Percentiles rank a stretch among this genome's conserved stretches.
phyloP scores from a whole-genome alignment of 768 basidiomycete species.

The Terana coerulea region DNA sequence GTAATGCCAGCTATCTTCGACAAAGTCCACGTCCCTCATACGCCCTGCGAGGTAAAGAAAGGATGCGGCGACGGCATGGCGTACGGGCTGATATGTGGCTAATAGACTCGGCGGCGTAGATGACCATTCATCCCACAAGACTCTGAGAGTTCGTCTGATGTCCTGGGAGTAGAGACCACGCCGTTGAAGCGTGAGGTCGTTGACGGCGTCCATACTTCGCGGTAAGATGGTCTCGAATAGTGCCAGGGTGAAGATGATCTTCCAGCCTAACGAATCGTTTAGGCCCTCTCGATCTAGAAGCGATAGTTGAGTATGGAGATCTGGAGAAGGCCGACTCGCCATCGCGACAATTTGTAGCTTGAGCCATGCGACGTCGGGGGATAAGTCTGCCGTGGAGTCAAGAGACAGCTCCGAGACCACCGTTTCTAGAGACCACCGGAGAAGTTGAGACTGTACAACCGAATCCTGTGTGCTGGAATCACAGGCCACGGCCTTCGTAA shows the following conservation, averaged over 20 bases:
- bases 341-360: background rate
- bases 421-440: slow-evolving; percentile 1
- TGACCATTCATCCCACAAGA: slow-evolving; percentile 35
- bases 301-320: too few relatives aligned
- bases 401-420: background rate
- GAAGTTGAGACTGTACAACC: background rate
- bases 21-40: slow-evolving; percentile 6
- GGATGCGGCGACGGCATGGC: slow-evolving; percentile 12
- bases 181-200: background rate
- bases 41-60: slow-evolving; percentile 19
- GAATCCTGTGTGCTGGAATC: background rate
- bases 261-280: slow-evolving; percentile 1
- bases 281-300: too few relatives aligned
- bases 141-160: slow-evolving; percentile 11
- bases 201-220: background rate
- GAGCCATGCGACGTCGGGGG: background rate
- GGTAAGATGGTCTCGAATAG: background rate
- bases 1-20: slow-evolving; percentile 9
- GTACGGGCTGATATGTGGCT: background rate
- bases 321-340: too few relatives aligned
- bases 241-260: background rate
- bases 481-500: background rate
- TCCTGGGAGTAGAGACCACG: too few relatives aligned
- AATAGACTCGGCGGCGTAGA: background rate
- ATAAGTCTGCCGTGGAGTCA: background rate